Evolutionary conservation across 257 asterid species (phyloP), one percentile per base, ranked within the genome.

Genomic region (Ajuga chamaepitys): DNA sequence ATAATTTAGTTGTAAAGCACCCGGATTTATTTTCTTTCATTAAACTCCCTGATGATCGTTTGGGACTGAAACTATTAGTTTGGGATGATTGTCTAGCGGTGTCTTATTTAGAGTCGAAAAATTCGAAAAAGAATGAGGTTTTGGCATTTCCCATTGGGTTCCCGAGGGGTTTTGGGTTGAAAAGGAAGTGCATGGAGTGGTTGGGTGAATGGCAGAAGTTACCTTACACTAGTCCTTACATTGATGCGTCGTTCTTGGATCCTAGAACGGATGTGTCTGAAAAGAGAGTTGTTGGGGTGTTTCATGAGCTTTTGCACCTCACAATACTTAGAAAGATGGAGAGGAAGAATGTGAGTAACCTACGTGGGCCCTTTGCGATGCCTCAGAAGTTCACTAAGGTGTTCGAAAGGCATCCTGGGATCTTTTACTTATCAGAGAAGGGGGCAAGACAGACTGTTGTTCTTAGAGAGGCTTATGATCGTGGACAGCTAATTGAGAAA

Each of bases 361-460:
- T 89, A 58, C 94, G 99, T 2, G 74, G 70, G 71, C 95, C 95
- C 20, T 69, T 93, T 67, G 74, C 77, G 8, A 80, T 91, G 82
- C 95, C 95, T 48, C 95, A 88, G 65, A 91, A 87, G 82, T 93
- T 89, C 58, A 93, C 97, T 13, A 93, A 84, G 86, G 95, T 69
- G 44, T 88, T 91, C 68, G 95, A 86, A 62, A 75, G 97, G 74
- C 98, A 91, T 77, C 98, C 97, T 0, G 88, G 97, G 71, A 83
- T 88, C 14, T 88, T 91, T 78, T 91, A 91, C 71, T 66, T 91
- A 74, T 91, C 96, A 1, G 79, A 62, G 75, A 91, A 86, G 72
- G 95, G 94, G 58, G 88, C 68, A 61, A 79, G 76, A 0, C 95
- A 91, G 57, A 91, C 95, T 48, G 83, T 86, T 53, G 82, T 89